Evolutionary conservation across 306 rosid genomes (phyloP).

Genomic region (Lupinus albus): DNA sequence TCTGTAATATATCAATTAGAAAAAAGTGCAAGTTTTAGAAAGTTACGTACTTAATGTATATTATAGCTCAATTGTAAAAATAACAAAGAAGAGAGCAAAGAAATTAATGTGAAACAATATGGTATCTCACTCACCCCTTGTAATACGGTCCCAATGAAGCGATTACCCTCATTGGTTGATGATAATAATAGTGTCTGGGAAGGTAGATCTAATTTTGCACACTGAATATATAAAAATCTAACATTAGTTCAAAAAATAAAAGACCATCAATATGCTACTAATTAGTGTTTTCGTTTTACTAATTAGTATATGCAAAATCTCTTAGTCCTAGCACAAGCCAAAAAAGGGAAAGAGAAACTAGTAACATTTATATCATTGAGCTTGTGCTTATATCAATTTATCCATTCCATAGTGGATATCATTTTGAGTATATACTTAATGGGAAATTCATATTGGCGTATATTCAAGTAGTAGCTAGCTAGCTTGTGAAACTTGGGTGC

Average conservation of each 20-base stretch:
- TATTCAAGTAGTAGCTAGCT: too few relatives aligned
- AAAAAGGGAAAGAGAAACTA: too few relatives aligned
- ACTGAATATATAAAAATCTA: not conserved
- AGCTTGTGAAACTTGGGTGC: too few relatives aligned
- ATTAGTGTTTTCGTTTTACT: not conserved
- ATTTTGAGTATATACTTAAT: too few relatives aligned
- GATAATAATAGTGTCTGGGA: constrained; percentile 1
- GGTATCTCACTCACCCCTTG: constrained; percentile 3
- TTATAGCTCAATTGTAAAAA: not conserved
- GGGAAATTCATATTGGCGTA: too few relatives aligned
- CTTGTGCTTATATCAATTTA: too few relatives aligned
- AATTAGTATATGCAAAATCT: not conserved
- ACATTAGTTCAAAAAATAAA: not conserved
- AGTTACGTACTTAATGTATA: too few relatives aligned
- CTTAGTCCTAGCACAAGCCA: not conserved
- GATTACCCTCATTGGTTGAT: not conserved
- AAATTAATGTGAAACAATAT: not conserved
- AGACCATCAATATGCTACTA: not conserved
- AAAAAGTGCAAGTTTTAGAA: too few relatives aligned
- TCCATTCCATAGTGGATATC: too few relatives aligned
- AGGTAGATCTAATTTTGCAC: not conserved
- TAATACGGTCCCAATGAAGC: constrained; percentile 21
- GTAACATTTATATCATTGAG: too few relatives aligned
- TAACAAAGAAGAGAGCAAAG: not conserved
- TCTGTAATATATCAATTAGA: too few relatives aligned